Evolutionary conservation across 768 basidiomycete genomes (phyloP).

Genomic region (Amanita thiersii): DNA sequence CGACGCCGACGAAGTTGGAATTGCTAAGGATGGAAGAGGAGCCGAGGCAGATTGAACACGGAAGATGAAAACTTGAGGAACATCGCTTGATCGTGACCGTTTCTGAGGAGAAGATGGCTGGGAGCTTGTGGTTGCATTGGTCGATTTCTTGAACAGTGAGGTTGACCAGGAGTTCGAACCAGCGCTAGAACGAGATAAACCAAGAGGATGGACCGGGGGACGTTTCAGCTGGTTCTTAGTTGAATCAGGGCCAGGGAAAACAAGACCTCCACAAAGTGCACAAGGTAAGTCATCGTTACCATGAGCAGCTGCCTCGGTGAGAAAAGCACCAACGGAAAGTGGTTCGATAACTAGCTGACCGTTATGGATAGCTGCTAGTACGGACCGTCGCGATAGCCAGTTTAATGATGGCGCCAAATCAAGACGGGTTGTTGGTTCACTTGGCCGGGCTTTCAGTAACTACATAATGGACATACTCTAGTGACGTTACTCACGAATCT

Average conservation of each 20-base stretch:
- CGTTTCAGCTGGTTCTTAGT: constrained; percentile 17
- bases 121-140: constrained; percentile 12
- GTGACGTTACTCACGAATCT: constrained; percentile 65
- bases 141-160: constrained; percentile 48
- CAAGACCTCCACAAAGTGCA: constrained; percentile 66
- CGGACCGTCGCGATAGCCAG: constrained; percentile 85
- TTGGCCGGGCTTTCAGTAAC: constrained; percentile 20
- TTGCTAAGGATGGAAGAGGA: constrained; percentile 23
- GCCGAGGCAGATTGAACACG: constrained; percentile 34
- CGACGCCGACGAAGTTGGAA: constrained; percentile 19
- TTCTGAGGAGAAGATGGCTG: constrained; percentile 24
- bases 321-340: constrained; percentile 49
- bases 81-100: constrained; percentile 20
- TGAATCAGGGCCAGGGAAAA: constrained; percentile 31
- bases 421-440: constrained; percentile 87
- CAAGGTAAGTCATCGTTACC: constrained; percentile 53
- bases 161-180: constrained; percentile 41
- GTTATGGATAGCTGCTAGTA: constrained; percentile 76
- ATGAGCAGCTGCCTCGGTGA: constrained; percentile 42
- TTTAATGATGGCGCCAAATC: constrained; percentile 92
- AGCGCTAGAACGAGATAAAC: constrained; percentile 22
- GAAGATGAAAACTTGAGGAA: constrained; percentile 60
- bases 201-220: constrained; percentile 26
- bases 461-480: constrained; percentile 1
- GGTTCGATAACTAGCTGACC: constrained; percentile 90